These are phyloP conservation scores for Glycyrrhiza uralensis DNA, from an alignment of 306 rosid genomes.

Conservation along the genomic window DNA sequence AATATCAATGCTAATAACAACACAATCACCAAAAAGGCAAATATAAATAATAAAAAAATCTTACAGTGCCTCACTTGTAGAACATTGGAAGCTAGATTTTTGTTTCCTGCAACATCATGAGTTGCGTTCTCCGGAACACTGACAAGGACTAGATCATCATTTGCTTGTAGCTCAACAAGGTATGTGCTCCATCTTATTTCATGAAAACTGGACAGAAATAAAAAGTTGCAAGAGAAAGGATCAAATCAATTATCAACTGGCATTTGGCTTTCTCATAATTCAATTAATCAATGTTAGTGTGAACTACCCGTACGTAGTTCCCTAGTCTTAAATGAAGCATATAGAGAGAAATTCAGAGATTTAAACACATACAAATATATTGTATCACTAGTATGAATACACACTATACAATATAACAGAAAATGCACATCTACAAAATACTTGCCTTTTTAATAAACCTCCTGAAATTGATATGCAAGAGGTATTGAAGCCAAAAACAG, in stretches of 20 bases:
- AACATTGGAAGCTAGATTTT: constrained; percentile 82
- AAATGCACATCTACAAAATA: constrained; percentile 10
- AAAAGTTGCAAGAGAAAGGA: constrained; percentile 20
- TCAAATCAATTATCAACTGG: background rate
- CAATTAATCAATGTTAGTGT: background rate
- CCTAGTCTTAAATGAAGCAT: background rate
- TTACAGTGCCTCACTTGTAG: constrained; percentile 92
- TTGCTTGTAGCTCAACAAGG: constrained; percentile 56
- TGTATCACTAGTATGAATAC: background rate
- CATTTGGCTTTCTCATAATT: background rate
- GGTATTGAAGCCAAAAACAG: constrained; percentile 77
- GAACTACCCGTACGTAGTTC: background rate
- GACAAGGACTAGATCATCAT: constrained; percentile 45
- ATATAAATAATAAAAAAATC: constrained; percentile 3
- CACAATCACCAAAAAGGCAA: background rate
- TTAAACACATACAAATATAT: background rate
- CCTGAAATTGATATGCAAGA: constrained; percentile 69
- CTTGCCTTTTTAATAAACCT: constrained; percentile 69
- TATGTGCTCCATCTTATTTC: constrained; percentile 50
- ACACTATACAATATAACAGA: background rate
- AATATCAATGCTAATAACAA: background rate
- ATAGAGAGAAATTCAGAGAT: background rate
- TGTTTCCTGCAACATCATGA: constrained; percentile 77
- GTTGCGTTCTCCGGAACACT: constrained; percentile 74
- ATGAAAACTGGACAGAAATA: constrained; percentile 50